Evolutionary conservation across 1,284 basidiomycete genomes (phyloP), one percentile per base, ranked within the genome.

Genomic region (Apiotrichum gracile): DNA sequence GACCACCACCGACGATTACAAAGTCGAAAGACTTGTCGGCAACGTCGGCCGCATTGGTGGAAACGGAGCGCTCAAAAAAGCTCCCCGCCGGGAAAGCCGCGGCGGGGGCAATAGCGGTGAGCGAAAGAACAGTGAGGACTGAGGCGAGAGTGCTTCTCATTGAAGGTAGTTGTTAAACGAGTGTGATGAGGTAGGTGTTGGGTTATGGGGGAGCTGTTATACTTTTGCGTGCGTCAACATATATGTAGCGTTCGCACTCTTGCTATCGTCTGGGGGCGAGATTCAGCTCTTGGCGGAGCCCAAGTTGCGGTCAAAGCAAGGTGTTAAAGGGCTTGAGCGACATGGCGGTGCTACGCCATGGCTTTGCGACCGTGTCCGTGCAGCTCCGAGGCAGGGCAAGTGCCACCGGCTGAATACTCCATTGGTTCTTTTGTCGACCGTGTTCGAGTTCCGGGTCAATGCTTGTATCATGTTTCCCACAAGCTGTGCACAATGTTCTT

Each of bases 1-100:
- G 80, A 39, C 87, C 87, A 31, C 86, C 87, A 33, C 74, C 74
- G 3, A 69, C 73, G 51, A 76, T 72, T 50, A 76, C 60, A 52
- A 75, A 76, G 55, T 76, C 74, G 48, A 72, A 76, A 7, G 55
- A 56, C 31, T 61, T 52, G 22, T 66, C 69, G 38, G 58, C 47
- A 25, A 73, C 63, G 37, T 50, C 49, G n/a, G 63, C 44, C 10
- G 63, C 58, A 34, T 70, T 60, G 41, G 57, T 52, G 8, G 70
- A 70, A 43, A 73, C 27, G 16, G 51, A 21, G 16, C 55, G 55
- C 40, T 47, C 27, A 13, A 33, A 22, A 31, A 45, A 33, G 43
- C 29, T 22, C 9, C 13, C 27, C 29, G 43, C 29, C 29, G 43
- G 43, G 29, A 16, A 5, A n/a, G 43, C 43, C 12, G 19, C 29